Conservation (phyloP, 177 flowering plant genomes). For the Vitis hybrid region DNA sequence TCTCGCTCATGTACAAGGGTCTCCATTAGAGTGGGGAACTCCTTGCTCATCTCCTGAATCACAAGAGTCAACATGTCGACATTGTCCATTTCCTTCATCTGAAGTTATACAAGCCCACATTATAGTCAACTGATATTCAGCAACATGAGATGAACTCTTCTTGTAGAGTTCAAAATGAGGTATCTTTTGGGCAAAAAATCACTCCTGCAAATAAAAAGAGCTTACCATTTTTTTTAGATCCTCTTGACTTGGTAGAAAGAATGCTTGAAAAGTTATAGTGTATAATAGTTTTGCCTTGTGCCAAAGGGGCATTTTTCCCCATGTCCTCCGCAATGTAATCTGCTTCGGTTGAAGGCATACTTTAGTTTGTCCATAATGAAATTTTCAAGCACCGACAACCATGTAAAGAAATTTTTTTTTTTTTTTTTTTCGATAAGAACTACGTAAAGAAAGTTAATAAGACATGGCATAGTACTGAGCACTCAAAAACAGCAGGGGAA, state of each 20-base stretch:
- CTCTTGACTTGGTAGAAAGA: slow-evolving; percentile 79
- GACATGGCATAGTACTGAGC: too few species aligned
- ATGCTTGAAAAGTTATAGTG: slow-evolving; percentile 68
- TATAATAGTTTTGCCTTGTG: slow-evolving; percentile 72
- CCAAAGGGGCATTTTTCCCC: slow-evolving; percentile 93
- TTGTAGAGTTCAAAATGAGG: too few species aligned
- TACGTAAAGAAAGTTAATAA: too few species aligned
- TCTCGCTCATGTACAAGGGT: slow-evolving; percentile 92
- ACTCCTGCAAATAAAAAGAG: not conserved
- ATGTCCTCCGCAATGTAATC: slow-evolving; percentile 89
- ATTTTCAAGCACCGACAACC: too few species aligned
- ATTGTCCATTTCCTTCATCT: slow-evolving; percentile 93
- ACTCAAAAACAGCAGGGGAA: too few species aligned
- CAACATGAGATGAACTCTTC: not conserved
- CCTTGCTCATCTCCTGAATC: slow-evolving; percentile 96
- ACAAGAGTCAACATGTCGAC: slow-evolving; percentile 83
- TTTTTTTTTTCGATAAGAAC: too few species aligned
- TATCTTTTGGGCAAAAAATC: too few species aligned
- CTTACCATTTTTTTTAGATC: slow-evolving; percentile 76
- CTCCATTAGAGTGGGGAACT: slow-evolving; percentile 85
- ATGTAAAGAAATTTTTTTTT: too few species aligned
- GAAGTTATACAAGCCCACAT: slow-evolving; percentile 19
- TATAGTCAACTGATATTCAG: slow-evolving; percentile 1
- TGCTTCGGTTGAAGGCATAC: slow-evolving; percentile 21
- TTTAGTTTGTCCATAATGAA: too few species aligned